Evolutionary conservation across 1,284 basidiomycete genomes (phyloP), one percentile per base, ranked within the genome.

Genomic region (Cutaneotrichosporon cutaneum): DNA sequence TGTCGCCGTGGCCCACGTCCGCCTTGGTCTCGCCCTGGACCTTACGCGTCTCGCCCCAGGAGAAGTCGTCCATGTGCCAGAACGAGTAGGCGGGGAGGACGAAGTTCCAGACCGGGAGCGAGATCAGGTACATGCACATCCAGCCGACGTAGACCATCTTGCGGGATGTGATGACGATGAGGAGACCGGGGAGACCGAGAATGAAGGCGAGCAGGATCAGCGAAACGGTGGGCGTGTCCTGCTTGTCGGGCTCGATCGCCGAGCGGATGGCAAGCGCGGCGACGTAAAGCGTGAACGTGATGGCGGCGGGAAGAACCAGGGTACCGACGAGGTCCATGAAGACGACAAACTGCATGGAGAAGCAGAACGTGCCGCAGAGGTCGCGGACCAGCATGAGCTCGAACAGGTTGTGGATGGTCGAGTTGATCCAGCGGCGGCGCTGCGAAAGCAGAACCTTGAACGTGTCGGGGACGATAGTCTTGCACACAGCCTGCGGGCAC

Each of bases 51-150:
- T 95, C 90, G 81, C 96, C 96, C 95, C 95, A 99, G 21, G 91
- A 93, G 81, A 99, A 99, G 83, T 99, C 96, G 76, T 99, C 95
- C 79, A 99, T 97, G 80, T 98, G 94, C 94, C 94, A 98, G 82
- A 92, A 99, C 36, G 94, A 86, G 80, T 97, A 98, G 2, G 91
- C 88, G 1, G 94, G 94, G 11, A 97, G 85, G 64, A 95, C 83
- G 71, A 94, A 92, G 82, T 98, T 98, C 94, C 94, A 97, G 56
- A 97, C 86, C 4, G 94, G 94, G 36, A 98, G 83, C 22, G 94
- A 95, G 61, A 95, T 54, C 16, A 99, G 85, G 78, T 99, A 99
- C 65, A 98, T 83, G 64, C 95, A 65, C 93, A 99, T 97, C 95
- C 96, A 99, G 10, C 94, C 89, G 54, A 98, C 84, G 77, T 98